A percentile compares a stretch with the other conserved stretches of the same genome.
Evolutionary conservation across 2,329 filamentous ascomycete species (phyloP).

Genomic region (Ophiostoma pallidulum): DNA sequence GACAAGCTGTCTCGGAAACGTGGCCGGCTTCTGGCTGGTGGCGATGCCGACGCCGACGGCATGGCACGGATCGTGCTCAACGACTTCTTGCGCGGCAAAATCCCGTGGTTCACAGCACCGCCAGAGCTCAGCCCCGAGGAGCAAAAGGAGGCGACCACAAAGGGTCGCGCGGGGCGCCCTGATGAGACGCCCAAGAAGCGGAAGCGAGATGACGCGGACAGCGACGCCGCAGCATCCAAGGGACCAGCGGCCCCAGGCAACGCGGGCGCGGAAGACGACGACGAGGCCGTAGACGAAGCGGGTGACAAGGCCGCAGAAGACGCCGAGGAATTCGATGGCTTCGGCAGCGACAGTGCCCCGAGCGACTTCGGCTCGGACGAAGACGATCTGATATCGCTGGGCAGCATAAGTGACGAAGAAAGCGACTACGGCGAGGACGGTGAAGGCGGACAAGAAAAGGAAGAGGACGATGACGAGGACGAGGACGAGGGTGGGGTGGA

Average conservation of each 20-base stretch:
- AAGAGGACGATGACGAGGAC: conserved; percentile 1
- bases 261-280: conserved; percentile 27
- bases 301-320: conserved; percentile 29
- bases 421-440: conserved; percentile 10
- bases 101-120: conserved; percentile 89
- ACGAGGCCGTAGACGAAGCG: conserved; percentile 44
- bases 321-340: conserved; percentile 40
- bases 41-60: conserved; percentile 90
- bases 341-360: conserved; percentile 34
- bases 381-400: conserved; percentile 17
- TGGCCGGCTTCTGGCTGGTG: conserved; percentile 68
- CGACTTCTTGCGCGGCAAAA: conserved; percentile 89
- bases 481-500: background rate
- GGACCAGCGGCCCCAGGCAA: background rate
- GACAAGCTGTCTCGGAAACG: conserved; percentile 80
- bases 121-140: conserved; percentile 49
- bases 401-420: conserved; percentile 17
- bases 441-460: conserved; percentile 2
- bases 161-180: conserved; percentile 65
- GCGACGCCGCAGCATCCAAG: conserved; percentile 26
- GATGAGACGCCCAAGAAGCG: conserved; percentile 85
- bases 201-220: conserved; percentile 46
- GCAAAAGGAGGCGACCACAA: conserved; percentile 36
- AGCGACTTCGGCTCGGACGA: conserved; percentile 15
- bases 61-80: conserved; percentile 96